phyloP scores from a whole-genome alignment of 352 stramenopile genomes.

The Globisporangium rhizosaccharum region DNA sequence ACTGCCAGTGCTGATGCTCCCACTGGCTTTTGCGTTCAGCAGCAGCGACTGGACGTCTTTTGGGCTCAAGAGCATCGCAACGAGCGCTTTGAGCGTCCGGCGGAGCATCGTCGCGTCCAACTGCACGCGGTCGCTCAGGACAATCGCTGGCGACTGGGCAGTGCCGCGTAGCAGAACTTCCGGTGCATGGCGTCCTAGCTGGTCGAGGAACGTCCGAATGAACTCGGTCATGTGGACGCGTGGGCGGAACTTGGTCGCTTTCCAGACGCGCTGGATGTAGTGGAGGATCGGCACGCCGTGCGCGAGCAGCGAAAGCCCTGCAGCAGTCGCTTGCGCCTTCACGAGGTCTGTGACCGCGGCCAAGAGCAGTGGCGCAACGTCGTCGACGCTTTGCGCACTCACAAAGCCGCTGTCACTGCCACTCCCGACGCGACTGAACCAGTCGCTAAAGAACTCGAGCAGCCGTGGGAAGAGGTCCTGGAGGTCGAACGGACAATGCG shows the following conservation, averaged over 20 bases:
- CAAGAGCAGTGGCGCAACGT: conserved; percentile 39
- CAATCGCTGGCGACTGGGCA: not conserved
- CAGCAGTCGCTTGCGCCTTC: conserved; percentile 32
- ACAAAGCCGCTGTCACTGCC: conserved; percentile 20
- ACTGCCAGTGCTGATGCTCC: not conserved
- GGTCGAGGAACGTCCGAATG: conserved; percentile 48
- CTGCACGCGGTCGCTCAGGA: conserved; percentile 13
- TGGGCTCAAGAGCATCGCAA: conserved; percentile 29
- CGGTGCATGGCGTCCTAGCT: conserved; percentile 45
- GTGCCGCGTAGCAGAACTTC: conserved; percentile 12
- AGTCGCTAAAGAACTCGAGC: conserved; percentile 38
- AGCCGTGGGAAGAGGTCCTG: conserved; percentile 34
- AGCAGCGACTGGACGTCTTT: conserved; percentile 46
- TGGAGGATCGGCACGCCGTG: conserved; percentile 41
- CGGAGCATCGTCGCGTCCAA: conserved; percentile 30
- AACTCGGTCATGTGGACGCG: conserved; percentile 43
- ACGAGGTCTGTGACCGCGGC: conserved; percentile 49
- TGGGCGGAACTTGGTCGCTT: conserved; percentile 25
- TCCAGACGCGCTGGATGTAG: conserved; percentile 63
- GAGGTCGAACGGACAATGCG: conserved; percentile 60
- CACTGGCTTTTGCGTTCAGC: conserved; percentile 19
- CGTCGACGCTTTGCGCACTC: conserved; percentile 14
- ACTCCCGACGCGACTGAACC: conserved; percentile 33
- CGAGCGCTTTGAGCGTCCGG: conserved; percentile 35
- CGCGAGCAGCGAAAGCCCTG: conserved; percentile 35